phyloP scores from a whole-genome alignment of 2,329 filamentous ascomycete genomes.

The Periconia digitata region DNA sequence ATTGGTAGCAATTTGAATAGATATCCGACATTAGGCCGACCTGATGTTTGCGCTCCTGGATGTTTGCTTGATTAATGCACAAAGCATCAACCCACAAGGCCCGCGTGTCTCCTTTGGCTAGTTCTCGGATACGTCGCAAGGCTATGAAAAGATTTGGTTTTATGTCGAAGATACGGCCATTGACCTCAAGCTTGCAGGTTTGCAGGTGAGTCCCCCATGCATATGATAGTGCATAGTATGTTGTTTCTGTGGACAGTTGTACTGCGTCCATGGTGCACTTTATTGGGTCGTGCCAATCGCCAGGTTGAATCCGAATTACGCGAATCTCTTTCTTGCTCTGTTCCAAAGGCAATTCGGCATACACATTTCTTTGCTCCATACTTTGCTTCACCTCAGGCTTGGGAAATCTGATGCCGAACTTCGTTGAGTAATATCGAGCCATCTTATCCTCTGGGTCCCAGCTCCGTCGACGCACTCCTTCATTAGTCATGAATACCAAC shows the following conservation, averaged over 20 bases:
- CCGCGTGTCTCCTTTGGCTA: not conserved
- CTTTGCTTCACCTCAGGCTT: too few species aligned
- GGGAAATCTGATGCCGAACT: too few species aligned
- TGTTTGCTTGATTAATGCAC: slow-evolving; percentile 3
- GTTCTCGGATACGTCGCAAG: not conserved
- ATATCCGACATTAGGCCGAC: slow-evolving; percentile 1
- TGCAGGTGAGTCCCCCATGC: not conserved
- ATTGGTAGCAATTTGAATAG: slow-evolving; percentile 1
- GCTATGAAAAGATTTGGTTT: not conserved
- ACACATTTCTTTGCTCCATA: too few species aligned
- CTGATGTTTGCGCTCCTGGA: slow-evolving; percentile 1
- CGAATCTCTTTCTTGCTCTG: not conserved
- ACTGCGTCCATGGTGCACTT: not conserved
- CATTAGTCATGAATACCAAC: too few species aligned
- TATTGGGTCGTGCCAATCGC: not conserved
- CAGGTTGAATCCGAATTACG: not conserved
- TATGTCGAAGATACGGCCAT: not conserved
- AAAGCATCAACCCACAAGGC: slow-evolving; percentile 3
- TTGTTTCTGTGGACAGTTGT: not conserved
- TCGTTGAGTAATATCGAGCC: too few species aligned
- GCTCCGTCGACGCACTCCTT: too few species aligned
- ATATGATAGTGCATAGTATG: not conserved
- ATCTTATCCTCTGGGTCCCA: too few species aligned
- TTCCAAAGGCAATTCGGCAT: too few species aligned
- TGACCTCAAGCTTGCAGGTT: not conserved